Percentiles rank a stretch among this genome's conserved stretches.
phyloP scores from a whole-genome alignment of 2,329 filamentous ascomycete species.

The Septoria linicola region DNA sequence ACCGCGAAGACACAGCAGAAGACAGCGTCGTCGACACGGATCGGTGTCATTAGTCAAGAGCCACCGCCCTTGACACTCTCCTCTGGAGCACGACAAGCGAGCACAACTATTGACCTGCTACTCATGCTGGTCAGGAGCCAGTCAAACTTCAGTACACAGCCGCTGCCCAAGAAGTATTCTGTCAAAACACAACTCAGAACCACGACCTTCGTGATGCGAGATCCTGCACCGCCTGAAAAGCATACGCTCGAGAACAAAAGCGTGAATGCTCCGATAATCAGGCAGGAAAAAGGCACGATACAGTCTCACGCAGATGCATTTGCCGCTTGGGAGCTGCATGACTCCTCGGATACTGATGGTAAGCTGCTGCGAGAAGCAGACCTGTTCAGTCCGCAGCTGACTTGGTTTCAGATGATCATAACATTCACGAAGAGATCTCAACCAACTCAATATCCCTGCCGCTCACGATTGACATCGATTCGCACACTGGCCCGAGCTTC shows the following conservation, averaged over 20 bases:
- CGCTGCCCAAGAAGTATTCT: constrained; percentile 7
- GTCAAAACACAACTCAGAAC: constrained; percentile 16
- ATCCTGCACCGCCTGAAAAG: constrained; percentile 1
- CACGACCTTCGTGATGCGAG: constrained; percentile 17
- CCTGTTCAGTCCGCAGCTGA: too few species aligned
- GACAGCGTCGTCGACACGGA: background rate
- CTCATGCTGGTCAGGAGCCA: constrained; percentile 12
- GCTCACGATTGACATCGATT: constrained; percentile 8
- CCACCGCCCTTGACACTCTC: constrained; percentile 7
- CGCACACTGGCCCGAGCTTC: constrained; percentile 10
- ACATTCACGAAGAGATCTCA: constrained; percentile 12
- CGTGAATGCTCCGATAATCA: constrained; percentile 8
- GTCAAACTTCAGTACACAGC: background rate
- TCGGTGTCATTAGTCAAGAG: constrained; percentile 21
- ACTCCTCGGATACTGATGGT: constrained; percentile 20
- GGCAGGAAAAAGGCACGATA: constrained; percentile 4
- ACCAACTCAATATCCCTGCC: constrained; percentile 11
- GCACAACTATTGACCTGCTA: constrained; percentile 9
- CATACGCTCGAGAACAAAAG: constrained; percentile 5
- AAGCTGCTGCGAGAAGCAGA: background rate
- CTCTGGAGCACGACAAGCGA: background rate
- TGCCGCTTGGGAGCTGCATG: constrained; percentile 12
- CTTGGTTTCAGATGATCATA: constrained; percentile 10
- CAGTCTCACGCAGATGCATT: constrained; percentile 8
- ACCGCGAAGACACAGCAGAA: constrained; percentile 7